Conservation (phyloP, 2,329 filamentous ascomycete species). For the Orbilia blumenaviensis region DNA sequence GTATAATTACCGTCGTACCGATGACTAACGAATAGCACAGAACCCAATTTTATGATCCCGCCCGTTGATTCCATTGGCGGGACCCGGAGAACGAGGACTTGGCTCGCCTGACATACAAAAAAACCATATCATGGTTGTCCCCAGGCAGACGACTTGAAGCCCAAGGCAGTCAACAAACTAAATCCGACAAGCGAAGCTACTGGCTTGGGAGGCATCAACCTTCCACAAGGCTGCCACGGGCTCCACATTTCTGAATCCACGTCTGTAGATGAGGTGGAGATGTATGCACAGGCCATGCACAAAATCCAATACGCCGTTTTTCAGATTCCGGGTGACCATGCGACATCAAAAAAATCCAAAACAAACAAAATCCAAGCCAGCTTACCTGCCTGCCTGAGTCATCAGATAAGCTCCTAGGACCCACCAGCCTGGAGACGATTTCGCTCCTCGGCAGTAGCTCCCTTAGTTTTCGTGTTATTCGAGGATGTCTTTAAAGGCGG, state of each 20-base stretch:
- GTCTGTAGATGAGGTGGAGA: conserved; percentile 8
- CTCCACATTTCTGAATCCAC: conserved; percentile 2
- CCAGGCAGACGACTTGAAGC: conserved; percentile 3
- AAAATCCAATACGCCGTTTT: not conserved
- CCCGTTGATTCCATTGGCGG: no score
- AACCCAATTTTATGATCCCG: no score
- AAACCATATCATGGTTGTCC: not conserved
- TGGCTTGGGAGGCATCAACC: not conserved
- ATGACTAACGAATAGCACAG: no score
- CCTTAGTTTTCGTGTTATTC: not conserved
- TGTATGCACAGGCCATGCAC: conserved; percentile 17
- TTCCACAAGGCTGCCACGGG: conserved; percentile 21
- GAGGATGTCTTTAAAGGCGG: not conserved
- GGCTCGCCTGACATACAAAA: not conserved
- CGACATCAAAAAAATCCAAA: no score
- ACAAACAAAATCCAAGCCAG: not conserved
- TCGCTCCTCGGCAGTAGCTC: not conserved
- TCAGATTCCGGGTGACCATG: not conserved
- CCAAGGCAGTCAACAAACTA: conserved; percentile 10
- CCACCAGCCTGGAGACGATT: conserved; percentile 35
- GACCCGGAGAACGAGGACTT: no score
- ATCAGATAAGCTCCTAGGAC: conserved; percentile 22
- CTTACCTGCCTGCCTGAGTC: not conserved
- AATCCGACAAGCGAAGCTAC: conserved; percentile 21
- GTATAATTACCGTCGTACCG: no score